Conservation (phyloP, 1,139 yeast genomes). For the Taphrina betulina region DNA sequence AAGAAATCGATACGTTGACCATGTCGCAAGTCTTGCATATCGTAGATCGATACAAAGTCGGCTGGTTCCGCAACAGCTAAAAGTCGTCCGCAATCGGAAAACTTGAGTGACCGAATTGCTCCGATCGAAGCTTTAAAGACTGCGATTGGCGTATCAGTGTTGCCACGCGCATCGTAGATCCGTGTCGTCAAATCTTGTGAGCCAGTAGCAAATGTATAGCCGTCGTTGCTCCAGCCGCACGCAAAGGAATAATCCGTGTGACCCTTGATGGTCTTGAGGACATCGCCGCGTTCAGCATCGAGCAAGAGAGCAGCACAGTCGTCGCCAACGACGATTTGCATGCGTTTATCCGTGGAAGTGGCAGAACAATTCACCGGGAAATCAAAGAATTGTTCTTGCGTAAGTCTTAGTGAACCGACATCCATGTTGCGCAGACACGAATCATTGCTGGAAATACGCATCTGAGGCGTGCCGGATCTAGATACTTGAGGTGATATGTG, state of each 20-base stretch:
- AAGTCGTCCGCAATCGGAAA: conserved; percentile 51
- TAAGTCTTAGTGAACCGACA: conserved; percentile 50
- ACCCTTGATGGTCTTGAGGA: conserved; percentile 45
- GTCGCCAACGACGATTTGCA: conserved; percentile 57
- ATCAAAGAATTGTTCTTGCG: conserved; percentile 38
- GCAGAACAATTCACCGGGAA: conserved; percentile 54
- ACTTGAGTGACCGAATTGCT: conserved; percentile 57
- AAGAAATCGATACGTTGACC: conserved; percentile 56
- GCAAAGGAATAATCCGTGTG: conserved; percentile 61
- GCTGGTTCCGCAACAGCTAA: conserved; percentile 61
- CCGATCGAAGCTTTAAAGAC: conserved; percentile 47
- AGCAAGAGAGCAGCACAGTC: conserved; percentile 49
- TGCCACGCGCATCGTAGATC: conserved; percentile 53
- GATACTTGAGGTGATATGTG: conserved; percentile 48
- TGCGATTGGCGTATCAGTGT: conserved; percentile 45
- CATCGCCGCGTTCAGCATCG: conserved; percentile 47
- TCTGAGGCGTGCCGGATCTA: conserved; percentile 13
- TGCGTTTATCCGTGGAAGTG: conserved; percentile 47
- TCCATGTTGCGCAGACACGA: conserved; percentile 53
- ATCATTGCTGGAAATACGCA: conserved; percentile 39
- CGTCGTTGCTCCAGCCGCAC: conserved; percentile 58
- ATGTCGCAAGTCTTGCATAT: conserved; percentile 38
- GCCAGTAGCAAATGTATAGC: conserved; percentile 54
- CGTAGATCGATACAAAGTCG: conserved; percentile 58
- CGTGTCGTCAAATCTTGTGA: conserved; percentile 62